A percentile compares a stretch with the other conserved stretches of the same genome.
These are phyloP conservation scores for Stylonectria norvegica DNA, from an alignment of 2,329 filamentous ascomycete genomes.

Conservation along the genomic window DNA sequence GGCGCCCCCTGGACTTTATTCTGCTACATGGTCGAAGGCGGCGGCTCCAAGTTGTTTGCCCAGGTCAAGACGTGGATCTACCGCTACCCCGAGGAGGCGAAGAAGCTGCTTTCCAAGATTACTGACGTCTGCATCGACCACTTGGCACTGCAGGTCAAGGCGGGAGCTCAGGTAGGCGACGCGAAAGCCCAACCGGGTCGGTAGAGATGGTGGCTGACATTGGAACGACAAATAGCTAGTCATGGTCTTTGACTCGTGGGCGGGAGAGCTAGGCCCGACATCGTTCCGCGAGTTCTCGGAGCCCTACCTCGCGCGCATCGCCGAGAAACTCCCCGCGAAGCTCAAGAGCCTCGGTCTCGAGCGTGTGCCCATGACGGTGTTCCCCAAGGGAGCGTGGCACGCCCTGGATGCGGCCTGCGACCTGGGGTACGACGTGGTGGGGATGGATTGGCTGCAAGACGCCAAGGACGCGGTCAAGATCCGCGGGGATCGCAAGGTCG, in stretches of 20 bases:
- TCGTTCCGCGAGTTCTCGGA: slow-evolving; percentile 82
- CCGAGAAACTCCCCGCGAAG: slow-evolving; percentile 71
- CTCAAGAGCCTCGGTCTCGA: slow-evolving; percentile 73
- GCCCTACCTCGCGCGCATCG: slow-evolving; percentile 82
- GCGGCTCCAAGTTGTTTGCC: slow-evolving; percentile 90
- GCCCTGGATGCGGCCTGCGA: slow-evolving; percentile 83
- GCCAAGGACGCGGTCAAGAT: slow-evolving; percentile 78
- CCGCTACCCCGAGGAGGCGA: slow-evolving; percentile 76
- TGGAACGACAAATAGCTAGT: slow-evolving; percentile 59
- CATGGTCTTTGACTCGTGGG: slow-evolving; percentile 98
- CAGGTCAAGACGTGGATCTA: slow-evolving; percentile 97
- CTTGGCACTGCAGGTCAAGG: slow-evolving; percentile 84
- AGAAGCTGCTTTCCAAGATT: slow-evolving; percentile 84
- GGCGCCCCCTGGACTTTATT: slow-evolving; percentile 95
- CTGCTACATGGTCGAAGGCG: slow-evolving; percentile 99
- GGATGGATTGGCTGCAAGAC: slow-evolving; percentile 92
- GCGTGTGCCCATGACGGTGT: slow-evolving; percentile 92
- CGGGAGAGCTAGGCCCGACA: slow-evolving; percentile 81
- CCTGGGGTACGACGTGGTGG: slow-evolving; percentile 88
- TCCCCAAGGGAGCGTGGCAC: slow-evolving; percentile 97
- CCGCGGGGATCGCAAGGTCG: slow-evolving; percentile 69
- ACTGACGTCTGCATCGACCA: slow-evolving; percentile 93
- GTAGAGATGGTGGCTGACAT: no score
- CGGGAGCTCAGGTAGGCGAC: slow-evolving; percentile 73
- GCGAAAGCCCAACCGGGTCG: no score